Base-by-base conservation (phyloP, 2,329 filamentous ascomycete genomes). In the Fusarium tanahbumbuense region DNA sequence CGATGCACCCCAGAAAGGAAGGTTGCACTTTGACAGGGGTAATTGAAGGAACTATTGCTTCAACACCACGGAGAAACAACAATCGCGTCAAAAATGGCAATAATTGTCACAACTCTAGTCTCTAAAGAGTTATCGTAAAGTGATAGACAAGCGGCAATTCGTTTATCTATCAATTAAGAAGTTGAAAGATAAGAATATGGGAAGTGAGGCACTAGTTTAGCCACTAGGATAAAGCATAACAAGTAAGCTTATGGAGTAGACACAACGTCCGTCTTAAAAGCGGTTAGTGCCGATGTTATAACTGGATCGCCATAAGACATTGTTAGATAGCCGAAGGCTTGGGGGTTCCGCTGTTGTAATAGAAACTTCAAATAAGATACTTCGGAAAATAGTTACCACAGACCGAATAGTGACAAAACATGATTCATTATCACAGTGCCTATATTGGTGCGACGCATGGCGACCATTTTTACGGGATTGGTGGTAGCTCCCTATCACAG, bases 1-100 rank as follows among this genome's bases (percentile, higher is more conserved):
- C 50, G 50, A 54, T 54, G 50, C 50, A 45, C 25, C 50, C 40
- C 25, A 45, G 34, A 54, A 54, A 30, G 50, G 50, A 54, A 54
- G 50, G 50, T 54, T 28, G 15, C 37, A 54, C 3, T 44, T n/a
- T 18, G 11, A 44, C 25, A 44, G 28, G 50, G 50, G 12, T 10
- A 25, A n/a, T 32, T 16, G 4, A 1, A 54, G 50, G 50, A 32
- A 54, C 50, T 54, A 54, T 54, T 54, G 50, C 40, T 22, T 15
- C 10, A n/a, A 54, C 40, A 45, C 40, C 50, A 25, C 40, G 50
- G 50, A 54, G 27, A 32, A 25, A 45, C 37, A 20, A 16, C 7
- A n/a, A 32, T 44, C 2, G 37, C 27, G 40, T 45, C 20, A 30
- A 30, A 27, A 30, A 13, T 8, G 15, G 16, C 40, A 45, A 23